Evolutionary conservation across 2,329 filamentous ascomycete genomes (phyloP).

Genomic region (Hypoxylon sp.): DNA sequence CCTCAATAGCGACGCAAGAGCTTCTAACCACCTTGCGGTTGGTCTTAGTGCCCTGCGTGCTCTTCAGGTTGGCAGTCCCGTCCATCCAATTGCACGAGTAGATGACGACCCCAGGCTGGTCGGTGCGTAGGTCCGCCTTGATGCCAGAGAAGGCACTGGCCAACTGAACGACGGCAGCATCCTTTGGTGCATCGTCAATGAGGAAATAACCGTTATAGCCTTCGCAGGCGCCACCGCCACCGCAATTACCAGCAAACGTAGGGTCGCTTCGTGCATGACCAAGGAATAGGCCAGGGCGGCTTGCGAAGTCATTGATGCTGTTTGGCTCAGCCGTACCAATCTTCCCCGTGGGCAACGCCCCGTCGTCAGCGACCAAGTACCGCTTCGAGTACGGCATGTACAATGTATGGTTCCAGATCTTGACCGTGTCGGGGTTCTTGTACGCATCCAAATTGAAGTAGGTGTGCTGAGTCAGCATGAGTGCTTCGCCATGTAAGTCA

Average conservation of each 20-base stretch:
- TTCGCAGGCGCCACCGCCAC: conserved; percentile 73
- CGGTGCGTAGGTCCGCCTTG: conserved; percentile 76
- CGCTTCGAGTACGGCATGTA: conserved; percentile 73
- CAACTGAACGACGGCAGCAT: conserved; percentile 66
- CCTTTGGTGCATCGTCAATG: conserved; percentile 59
- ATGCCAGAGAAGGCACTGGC: conserved; percentile 72
- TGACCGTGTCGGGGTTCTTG: conserved; percentile 68
- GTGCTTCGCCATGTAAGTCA: conserved; percentile 56
- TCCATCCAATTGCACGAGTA: conserved; percentile 76
- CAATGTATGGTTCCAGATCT: conserved; percentile 74
- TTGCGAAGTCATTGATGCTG: conserved; percentile 78
- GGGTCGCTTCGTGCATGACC: conserved; percentile 72
- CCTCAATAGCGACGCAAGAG: conserved; percentile 82
- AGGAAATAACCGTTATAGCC: conserved; percentile 78
- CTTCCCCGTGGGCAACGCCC: conserved; percentile 72
- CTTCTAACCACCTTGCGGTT: conserved; percentile 68
- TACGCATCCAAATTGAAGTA: conserved; percentile 80
- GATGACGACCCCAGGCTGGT: conserved; percentile 79
- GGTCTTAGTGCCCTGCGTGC: conserved; percentile 68
- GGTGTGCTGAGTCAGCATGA: conserved; percentile 76
- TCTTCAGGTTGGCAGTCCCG: conserved; percentile 68
- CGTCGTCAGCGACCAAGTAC: conserved; percentile 70
- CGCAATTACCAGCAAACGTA: conserved; percentile 73
- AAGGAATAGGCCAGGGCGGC: conserved; percentile 69
- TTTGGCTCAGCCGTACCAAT: conserved; percentile 70